Conservation (phyloP, 257 asterid genomes). For the Knoxia roxburghii region DNA sequence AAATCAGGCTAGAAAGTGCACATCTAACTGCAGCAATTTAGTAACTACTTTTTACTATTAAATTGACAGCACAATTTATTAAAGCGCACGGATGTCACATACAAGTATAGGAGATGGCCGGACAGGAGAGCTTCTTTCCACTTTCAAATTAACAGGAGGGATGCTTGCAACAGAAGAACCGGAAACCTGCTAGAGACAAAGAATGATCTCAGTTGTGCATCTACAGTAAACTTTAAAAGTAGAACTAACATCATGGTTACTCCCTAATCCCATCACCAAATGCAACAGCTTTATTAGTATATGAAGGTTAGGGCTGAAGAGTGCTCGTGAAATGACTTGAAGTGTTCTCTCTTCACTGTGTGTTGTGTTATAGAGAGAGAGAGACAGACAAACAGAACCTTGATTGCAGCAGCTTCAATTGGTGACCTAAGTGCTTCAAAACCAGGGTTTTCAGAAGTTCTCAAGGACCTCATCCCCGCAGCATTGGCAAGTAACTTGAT, state of each 20-base stretch:
- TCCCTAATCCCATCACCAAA: not conserved
- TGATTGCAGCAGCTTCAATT: conserved; percentile 68
- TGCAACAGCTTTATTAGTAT: not conserved
- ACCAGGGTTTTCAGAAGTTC: conserved; percentile 64
- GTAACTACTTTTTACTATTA: not conserved
- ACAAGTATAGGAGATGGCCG: conserved; percentile 35
- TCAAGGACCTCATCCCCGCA: conserved; percentile 71
- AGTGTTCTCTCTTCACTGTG: too few relatives aligned
- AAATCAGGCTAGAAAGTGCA: not conserved
- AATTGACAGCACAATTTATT: not conserved
- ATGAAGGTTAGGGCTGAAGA: not conserved
- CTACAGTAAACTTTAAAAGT: not conserved
- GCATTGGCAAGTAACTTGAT: conserved; percentile 83
- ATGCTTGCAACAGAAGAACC: conserved; percentile 70
- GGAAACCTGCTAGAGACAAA: conserved; percentile 54
- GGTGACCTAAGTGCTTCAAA: conserved; percentile 80
- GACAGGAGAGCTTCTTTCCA: conserved; percentile 94
- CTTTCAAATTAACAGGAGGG: conserved; percentile 72
- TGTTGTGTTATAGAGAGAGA: not conserved
- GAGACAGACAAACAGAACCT: conserved; percentile 39
- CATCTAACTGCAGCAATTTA: conserved; percentile 4
- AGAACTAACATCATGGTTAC: not conserved
- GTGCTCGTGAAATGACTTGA: too few relatives aligned
- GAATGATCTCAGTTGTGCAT: conserved; percentile 9
- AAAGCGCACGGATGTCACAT: conserved; percentile 27